phyloP scores from a whole-genome alignment of 768 basidiomycete genomes.

The Tubosaeta brunneosetosa region DNA sequence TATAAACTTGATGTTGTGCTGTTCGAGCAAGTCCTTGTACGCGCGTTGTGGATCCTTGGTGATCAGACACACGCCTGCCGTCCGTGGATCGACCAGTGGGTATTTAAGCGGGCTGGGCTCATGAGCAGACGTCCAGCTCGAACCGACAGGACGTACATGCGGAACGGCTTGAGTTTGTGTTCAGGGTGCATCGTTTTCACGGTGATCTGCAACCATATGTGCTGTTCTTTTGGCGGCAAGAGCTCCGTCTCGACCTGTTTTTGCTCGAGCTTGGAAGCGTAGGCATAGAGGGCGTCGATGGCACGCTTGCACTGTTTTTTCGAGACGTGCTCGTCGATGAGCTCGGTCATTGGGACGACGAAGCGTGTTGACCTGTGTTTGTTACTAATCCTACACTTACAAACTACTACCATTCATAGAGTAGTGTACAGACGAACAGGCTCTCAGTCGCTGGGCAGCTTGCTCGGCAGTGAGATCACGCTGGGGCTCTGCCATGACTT shows the following conservation, averaged over 20 bases:
- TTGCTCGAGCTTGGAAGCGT: conserved; percentile 61
- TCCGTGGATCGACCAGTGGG: conserved; percentile 79
- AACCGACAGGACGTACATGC: conserved; percentile 58
- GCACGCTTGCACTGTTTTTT: conserved; percentile 71
- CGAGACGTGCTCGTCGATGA: conserved; percentile 71
- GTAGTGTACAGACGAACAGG: conserved; percentile 59
- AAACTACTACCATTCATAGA: neutral
- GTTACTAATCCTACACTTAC: neutral
- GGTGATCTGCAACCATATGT: conserved; percentile 85
- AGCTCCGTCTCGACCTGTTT: conserved; percentile 71
- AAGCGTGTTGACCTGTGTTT: conserved; percentile 17
- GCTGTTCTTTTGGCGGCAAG: conserved; percentile 71
- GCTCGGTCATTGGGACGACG: conserved; percentile 40
- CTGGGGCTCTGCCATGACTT: conserved; percentile 88
- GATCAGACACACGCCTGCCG: conserved; percentile 79
- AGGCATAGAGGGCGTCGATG: conserved; percentile 68
- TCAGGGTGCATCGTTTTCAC: conserved; percentile 78
- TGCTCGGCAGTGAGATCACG: conserved; percentile 87
- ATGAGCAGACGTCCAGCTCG: neutral
- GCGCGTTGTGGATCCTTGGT: conserved; percentile 93
- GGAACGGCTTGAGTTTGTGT: conserved; percentile 73
- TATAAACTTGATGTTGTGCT: conserved; percentile 81
- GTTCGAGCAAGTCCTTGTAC: conserved; percentile 89
- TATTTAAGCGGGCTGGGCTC: conserved; percentile 60
- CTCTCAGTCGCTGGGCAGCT: conserved; percentile 65